phyloP scores from a whole-genome alignment of 73 alveolate species.

The Halteria grandinella region DNA sequence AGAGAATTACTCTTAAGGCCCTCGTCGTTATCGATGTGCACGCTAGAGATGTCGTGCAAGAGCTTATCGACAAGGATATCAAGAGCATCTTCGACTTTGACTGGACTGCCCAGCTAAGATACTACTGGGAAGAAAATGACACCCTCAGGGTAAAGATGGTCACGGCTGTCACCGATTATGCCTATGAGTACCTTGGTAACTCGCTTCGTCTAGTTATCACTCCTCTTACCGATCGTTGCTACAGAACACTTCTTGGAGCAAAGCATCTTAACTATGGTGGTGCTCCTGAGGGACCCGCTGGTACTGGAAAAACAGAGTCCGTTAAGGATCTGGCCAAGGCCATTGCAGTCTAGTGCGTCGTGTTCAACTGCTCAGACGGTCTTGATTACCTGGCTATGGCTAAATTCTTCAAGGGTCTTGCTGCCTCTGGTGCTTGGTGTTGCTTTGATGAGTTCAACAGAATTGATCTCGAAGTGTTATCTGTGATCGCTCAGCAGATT shows the following conservation, averaged over 20 bases:
- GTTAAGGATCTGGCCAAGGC: constrained; percentile 99
- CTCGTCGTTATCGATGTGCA: constrained; percentile 99
- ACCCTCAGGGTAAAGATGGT: constrained; percentile 76
- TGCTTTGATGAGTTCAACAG: constrained; percentile 99
- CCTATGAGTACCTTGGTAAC: constrained; percentile 99
- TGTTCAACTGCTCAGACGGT: constrained; percentile 99
- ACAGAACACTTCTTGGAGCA: constrained; percentile 99
- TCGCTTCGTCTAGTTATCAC: constrained; percentile 96
- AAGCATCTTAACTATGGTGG: constrained; percentile 99
- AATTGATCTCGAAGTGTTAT: constrained; percentile 98
- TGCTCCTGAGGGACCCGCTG: constrained; percentile 99
- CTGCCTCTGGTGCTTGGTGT: constrained; percentile 99
- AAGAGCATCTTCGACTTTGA: constrained; percentile 93
- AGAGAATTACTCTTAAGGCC: constrained; percentile 97
- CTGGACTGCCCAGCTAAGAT: constrained; percentile 99
- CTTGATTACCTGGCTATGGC: constrained; percentile 97
- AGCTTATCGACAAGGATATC: constrained; percentile 84
- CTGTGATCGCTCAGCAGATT: constrained; percentile 99
- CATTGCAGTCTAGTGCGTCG: constrained; percentile 99
- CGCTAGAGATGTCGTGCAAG: constrained; percentile 97
- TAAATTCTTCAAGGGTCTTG: constrained; percentile 99
- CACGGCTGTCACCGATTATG: constrained; percentile 87
- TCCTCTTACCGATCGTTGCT: constrained; percentile 99
- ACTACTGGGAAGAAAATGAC: constrained; percentile 93
- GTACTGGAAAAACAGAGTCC: constrained; percentile 91